Base-by-base conservation (phyloP, 1,139 yeast genomes). In the Taiozyma onychis region DNA sequence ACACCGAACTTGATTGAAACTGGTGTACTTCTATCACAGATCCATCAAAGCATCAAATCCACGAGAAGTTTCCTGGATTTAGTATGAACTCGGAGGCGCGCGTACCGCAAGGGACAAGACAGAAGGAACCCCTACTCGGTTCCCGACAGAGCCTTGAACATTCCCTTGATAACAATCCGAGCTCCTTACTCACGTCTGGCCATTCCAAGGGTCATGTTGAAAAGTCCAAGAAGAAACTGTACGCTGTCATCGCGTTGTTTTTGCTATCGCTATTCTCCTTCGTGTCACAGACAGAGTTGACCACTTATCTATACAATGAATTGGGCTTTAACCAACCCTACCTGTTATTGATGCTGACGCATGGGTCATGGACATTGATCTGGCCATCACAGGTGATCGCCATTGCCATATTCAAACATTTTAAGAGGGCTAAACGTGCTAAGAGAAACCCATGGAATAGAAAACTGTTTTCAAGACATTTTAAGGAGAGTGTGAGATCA, bases 231-330 rank as follows among this genome's bases (percentile, higher is more conserved):
- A 52, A 63, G 56, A 83, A 82, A 61, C 62, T 83, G 41, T 57
- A 71, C 8, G 78, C 80, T 53, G 85, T 89, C 4, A 73, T 75
- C 4, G 63, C 74, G 1, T 76, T 90, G 9, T 81, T 88, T 53
- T 46, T 81, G 5, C 55, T 83, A 8, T 83, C 95, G 4, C 66
- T 88, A 56, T 59, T 79, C 6, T 65, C 89, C 8, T 89, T 88
- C 67, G 90, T 88, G 2, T 63, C 77, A 9, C 96, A 88, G 64
- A 88, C 96, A 0, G 96, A 88, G 66, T 73, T 84, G 54, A 88
- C 96, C 1, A 80, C 90, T 5, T 84, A 83, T 52, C 76, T 88
- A 7, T 86, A 88, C 60, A 71, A 75, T 41, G 66, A 73, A 4
- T 65, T 74, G 24, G 77, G 76, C 9, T 88, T 82, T 64, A 67